Conservation (phyloP, 495 filamentous ascomycete genomes). For the Trichoderma parareesei region DNA sequence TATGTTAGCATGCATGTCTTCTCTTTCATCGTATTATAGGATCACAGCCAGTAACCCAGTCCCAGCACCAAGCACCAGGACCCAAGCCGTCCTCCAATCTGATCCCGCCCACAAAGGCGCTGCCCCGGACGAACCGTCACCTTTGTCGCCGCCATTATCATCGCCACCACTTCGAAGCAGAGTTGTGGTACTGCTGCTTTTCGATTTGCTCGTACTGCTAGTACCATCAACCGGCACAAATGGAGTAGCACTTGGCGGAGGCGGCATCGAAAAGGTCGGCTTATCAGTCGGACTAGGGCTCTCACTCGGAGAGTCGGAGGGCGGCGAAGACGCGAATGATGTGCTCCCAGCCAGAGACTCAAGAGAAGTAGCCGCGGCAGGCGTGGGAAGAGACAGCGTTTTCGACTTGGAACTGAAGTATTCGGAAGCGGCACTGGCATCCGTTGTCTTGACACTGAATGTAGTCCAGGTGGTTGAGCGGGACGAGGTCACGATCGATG, state of each 20-base stretch:
- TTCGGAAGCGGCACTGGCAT: slow-evolving; percentile 13
- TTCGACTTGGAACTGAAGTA: slow-evolving; percentile 7
- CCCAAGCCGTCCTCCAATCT: neutral
- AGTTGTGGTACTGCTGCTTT: neutral
- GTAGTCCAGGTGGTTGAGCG: slow-evolving; percentile 11
- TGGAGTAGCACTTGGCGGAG: neutral
- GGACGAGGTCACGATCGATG: slow-evolving; percentile 13
- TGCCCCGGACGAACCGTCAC: neutral
- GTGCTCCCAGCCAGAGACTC: slow-evolving; percentile 12
- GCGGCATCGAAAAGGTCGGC: neutral
- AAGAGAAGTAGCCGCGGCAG: slow-evolving; percentile 11
- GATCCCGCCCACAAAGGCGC: neutral
- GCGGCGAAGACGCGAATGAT: neutral
- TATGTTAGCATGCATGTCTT: neutral
- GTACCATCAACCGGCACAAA: neutral
- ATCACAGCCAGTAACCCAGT: neutral
- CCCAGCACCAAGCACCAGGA: neutral
- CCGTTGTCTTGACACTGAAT: slow-evolving; percentile 16
- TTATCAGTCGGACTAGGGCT: neutral
- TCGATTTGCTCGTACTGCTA: neutral
- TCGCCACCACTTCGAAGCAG: neutral
- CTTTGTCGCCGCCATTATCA: neutral
- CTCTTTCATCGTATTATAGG: neutral
- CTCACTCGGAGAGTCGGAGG: neutral
- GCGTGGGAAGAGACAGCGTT: slow-evolving; percentile 10